phyloP scores from a whole-genome alignment of 352 stramenopile genomes.

The Phytophthora constricta region DNA sequence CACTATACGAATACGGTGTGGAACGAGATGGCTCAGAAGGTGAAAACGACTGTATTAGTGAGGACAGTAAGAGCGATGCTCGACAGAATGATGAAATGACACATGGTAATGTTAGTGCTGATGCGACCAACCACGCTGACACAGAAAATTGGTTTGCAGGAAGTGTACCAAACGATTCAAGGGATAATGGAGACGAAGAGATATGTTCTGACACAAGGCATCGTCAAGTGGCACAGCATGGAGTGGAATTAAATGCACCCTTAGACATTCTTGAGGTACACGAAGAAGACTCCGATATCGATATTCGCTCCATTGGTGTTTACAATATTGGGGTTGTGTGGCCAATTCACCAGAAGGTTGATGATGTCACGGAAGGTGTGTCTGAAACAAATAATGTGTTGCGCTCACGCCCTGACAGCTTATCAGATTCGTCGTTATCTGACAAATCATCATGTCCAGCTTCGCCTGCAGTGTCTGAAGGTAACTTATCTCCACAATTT shows the following conservation, averaged over 20 bases:
- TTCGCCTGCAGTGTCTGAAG: constrained; percentile 1
- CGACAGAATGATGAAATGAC: background rate
- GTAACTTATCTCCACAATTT: constrained; percentile 1
- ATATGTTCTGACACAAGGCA: background rate
- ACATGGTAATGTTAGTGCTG: background rate
- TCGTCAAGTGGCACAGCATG: constrained; percentile 9
- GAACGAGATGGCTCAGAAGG: background rate
- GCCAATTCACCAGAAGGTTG: constrained; percentile 24
- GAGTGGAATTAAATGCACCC: background rate
- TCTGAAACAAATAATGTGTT: constrained; percentile 1
- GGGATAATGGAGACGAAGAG: background rate
- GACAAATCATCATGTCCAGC: background rate
- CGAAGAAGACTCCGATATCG: constrained; percentile 31
- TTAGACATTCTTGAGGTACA: constrained; percentile 1
- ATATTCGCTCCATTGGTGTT: constrained; percentile 63
- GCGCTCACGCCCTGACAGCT: background rate
- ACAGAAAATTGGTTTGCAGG: background rate
- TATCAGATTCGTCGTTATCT: constrained; percentile 22
- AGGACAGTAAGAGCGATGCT: background rate
- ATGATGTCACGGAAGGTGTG: background rate
- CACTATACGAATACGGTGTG: background rate
- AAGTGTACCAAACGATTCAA: background rate
- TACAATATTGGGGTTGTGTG: constrained; percentile 57
- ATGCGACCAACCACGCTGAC: background rate
- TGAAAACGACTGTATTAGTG: background rate